These are phyloP conservation scores for Pleurotus citrinopileatus DNA, from an alignment of 768 basidiomycete genomes.

Conservation along the genomic window DNA sequence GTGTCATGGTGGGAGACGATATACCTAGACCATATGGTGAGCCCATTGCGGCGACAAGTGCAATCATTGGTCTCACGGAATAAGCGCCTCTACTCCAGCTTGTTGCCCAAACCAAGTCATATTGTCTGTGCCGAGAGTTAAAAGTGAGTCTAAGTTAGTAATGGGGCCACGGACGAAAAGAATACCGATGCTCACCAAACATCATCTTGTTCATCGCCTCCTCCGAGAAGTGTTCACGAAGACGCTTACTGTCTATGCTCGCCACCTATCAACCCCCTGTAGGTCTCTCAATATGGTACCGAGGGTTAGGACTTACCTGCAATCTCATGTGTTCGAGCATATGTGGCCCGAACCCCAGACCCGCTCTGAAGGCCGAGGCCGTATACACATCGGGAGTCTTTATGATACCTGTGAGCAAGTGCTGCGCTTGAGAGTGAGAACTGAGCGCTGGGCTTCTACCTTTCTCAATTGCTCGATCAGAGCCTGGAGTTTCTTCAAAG, in stretches of 20 bases:
- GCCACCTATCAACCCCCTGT: background rate
- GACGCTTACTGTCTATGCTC: background rate
- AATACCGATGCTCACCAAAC: background rate
- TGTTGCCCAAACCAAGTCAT: slow-evolving; percentile 3
- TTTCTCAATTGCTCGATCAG: slow-evolving; percentile 4
- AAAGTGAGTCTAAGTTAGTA: background rate
- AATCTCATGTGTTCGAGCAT: slow-evolving; percentile 3
- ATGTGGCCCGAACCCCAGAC: slow-evolving; percentile 5
- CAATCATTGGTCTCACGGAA: background rate
- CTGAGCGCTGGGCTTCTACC: background rate
- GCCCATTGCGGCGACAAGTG: background rate
- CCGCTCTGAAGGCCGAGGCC: background rate
- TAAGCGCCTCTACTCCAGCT: slow-evolving; percentile 4
- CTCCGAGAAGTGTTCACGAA: background rate
- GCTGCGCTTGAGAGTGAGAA: background rate
- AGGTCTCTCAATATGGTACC: background rate
- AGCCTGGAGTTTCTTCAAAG: background rate
- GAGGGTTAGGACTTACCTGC: background rate
- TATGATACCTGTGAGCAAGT: background rate
- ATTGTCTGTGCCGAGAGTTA: background rate
- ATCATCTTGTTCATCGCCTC: background rate
- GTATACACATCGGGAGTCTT: slow-evolving; percentile 5
- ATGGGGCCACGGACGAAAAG: background rate
- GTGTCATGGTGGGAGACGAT: slow-evolving; percentile 3
- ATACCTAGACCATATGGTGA: background rate